Percentiles rank a stretch among this genome's conserved stretches.
These are phyloP conservation scores for Haematococcus lacustris DNA, from an alignment of 139 green algal genomes.

Conservation along the genomic window DNA sequence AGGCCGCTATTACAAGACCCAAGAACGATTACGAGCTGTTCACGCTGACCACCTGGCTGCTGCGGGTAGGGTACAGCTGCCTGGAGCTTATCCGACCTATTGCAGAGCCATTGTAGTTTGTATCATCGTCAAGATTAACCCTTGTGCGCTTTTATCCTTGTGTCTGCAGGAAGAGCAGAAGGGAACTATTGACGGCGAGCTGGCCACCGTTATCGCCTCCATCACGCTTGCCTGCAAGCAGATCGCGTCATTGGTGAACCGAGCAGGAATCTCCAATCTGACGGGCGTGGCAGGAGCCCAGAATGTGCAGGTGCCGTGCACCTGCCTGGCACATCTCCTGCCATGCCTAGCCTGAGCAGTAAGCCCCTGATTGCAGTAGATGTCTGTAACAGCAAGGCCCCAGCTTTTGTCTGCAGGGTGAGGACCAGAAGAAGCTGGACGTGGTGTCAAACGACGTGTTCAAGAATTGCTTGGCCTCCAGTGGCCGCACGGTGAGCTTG, in stretches of 20 bases:
- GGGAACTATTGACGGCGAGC: slow-evolving; percentile 83
- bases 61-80: slow-evolving; percentile 70
- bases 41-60: slow-evolving; percentile 81
- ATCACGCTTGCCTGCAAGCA: slow-evolving; percentile 96
- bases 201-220: slow-evolving; percentile 88
- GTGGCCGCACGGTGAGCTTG: slow-evolving; percentile 61
- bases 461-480: slow-evolving; percentile 75
- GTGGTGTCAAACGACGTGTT: slow-evolving; percentile 99
- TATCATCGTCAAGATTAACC: not conserved
- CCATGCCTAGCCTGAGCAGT: no score
- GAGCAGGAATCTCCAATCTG: slow-evolving; percentile 88
- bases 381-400: no score
- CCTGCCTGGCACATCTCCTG: no score
- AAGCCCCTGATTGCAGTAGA: no score
- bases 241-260: slow-evolving; percentile 87
- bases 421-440: slow-evolving; percentile 99
- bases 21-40: slow-evolving; percentile 55
- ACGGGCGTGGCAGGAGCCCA: slow-evolving; percentile 69
- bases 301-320: slow-evolving; percentile 62
- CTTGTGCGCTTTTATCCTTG: not conserved
- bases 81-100: no score
- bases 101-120: not conserved
- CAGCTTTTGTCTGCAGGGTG: slow-evolving; percentile 76
- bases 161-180: slow-evolving; percentile 60
- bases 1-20: not conserved